These are phyloP conservation scores for Pseudonectria foliicola DNA, from an alignment of 2,329 filamentous ascomycete genomes.

Conservation along the genomic window DNA sequence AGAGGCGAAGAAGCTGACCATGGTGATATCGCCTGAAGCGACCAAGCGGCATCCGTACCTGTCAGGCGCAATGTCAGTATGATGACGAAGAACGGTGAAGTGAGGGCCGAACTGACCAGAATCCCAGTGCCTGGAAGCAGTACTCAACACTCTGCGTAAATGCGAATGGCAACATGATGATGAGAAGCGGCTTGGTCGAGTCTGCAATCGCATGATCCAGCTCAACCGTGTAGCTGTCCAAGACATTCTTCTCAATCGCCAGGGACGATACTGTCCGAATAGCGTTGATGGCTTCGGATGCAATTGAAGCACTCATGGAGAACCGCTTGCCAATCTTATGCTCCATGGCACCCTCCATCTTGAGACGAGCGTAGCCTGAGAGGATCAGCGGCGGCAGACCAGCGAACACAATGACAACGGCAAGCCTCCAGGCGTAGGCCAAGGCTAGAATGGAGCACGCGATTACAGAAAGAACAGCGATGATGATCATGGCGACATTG, in stretches of 20 bases:
- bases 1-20: background rate
- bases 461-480: slow-evolving; percentile 33
- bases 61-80: background rate
- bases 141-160: slow-evolving; percentile 28
- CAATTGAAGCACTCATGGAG: slow-evolving; percentile 33
- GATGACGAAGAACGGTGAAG: too few relatives aligned
- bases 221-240: slow-evolving; percentile 22
- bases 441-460: slow-evolving; percentile 33
- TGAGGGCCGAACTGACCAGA: slow-evolving; percentile 21
- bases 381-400: slow-evolving; percentile 34
- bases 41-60: background rate
- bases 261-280: slow-evolving; percentile 36
- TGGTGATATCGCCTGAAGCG: background rate
- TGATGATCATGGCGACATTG: slow-evolving; percentile 35
- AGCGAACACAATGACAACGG: slow-evolving; percentile 35
- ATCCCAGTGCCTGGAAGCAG: slow-evolving; percentile 31
- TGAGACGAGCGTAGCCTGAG: slow-evolving; percentile 30
- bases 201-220: slow-evolving; percentile 16
- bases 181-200: slow-evolving; percentile 19
- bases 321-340: slow-evolving; percentile 1
- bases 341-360: slow-evolving; percentile 16
- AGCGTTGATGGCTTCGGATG: slow-evolving; percentile 34
- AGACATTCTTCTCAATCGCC: slow-evolving; percentile 31
- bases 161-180: slow-evolving; percentile 27
- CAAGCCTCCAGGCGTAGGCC: slow-evolving; percentile 37